These are phyloP conservation scores for Adansonia madagascariensis DNA, from an alignment of 441 rosid species.

Conservation along the genomic window DNA sequence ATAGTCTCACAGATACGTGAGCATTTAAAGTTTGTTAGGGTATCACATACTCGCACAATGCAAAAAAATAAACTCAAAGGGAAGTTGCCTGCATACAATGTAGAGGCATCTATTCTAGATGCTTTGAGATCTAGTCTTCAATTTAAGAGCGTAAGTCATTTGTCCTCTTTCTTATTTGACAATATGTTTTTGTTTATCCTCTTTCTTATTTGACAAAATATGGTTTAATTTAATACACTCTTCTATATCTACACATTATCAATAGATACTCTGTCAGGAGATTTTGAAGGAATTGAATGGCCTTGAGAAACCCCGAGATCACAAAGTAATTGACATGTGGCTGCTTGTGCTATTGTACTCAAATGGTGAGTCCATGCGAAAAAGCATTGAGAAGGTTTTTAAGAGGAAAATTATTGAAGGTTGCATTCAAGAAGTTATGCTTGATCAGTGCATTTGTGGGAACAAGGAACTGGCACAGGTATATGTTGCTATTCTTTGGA, in stretches of 20 bases:
- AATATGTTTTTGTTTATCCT: conserved; percentile 21
- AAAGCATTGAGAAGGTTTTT: conserved; percentile 60
- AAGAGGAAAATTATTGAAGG: conserved; percentile 75
- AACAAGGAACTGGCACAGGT: conserved; percentile 77
- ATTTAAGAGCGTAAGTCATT: conserved; percentile 67
- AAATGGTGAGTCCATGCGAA: conserved; percentile 65
- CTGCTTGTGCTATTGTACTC: conserved; percentile 67
- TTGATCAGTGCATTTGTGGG: conserved; percentile 76
- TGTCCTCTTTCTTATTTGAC: conserved; percentile 22
- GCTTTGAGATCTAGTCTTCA: conserved; percentile 80
- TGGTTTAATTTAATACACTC: conserved; percentile 19
- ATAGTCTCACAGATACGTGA: conserved; percentile 72
- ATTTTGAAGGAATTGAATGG: conserved; percentile 67
- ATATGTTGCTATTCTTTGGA: conserved; percentile 17
- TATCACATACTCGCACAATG: conserved; percentile 44
- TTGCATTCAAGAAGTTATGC: conserved; percentile 62
- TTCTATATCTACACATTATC: conserved; percentile 27
- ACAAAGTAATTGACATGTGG: conserved; percentile 82
- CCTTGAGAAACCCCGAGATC: conserved; percentile 72
- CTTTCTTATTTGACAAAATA: conserved; percentile 22
- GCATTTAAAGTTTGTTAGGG: conserved; percentile 68
- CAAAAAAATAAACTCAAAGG: conserved; percentile 66
- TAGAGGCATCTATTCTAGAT: conserved; percentile 74
- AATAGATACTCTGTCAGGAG: conserved; percentile 79
- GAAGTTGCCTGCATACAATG: conserved; percentile 49